Evolutionary conservation across 2,329 filamentous ascomycete genomes (phyloP).

Genomic region (Plenodomus tracheiphilus): DNA sequence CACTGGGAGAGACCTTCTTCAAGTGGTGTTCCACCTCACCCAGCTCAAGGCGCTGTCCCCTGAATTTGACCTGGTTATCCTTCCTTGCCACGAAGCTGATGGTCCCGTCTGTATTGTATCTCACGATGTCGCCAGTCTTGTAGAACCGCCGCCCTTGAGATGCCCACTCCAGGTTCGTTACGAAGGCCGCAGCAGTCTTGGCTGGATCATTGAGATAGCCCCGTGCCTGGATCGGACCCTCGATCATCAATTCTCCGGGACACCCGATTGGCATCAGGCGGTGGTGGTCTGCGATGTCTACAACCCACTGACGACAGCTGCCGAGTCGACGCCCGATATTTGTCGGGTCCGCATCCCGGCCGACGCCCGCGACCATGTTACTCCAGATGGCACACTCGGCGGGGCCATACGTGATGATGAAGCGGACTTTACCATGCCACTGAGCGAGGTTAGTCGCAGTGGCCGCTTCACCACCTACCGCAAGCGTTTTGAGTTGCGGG

Average conservation of each 20-base stretch:
- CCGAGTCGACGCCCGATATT: too few species aligned
- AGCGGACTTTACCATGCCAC: constrained; percentile 10
- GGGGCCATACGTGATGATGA: constrained; percentile 18
- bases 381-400: constrained; percentile 6
- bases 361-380: neutral
- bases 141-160: neutral
- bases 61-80: constrained; percentile 22
- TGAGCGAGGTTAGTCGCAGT: neutral
- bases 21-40: constrained; percentile 23
- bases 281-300: constrained; percentile 7
- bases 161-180: constrained; percentile 14
- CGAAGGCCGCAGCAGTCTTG: constrained; percentile 36
- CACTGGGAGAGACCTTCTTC: too few species aligned
- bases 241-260: constrained; percentile 58
- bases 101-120: constrained; percentile 9
- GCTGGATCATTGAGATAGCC: constrained; percentile 25
- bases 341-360: too few species aligned
- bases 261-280: constrained; percentile 12
- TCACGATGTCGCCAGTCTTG: constrained; percentile 8
- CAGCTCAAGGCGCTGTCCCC: constrained; percentile 21
- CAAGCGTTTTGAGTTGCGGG: constrained; percentile 47
- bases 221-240: constrained; percentile 51
- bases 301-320: constrained; percentile 47
- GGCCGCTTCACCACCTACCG: constrained; percentile 46
- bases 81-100: constrained; percentile 13